Evolutionary conservation across 2,329 filamentous ascomycete genomes (phyloP).

Genomic region (Diaporthe sp.): DNA sequence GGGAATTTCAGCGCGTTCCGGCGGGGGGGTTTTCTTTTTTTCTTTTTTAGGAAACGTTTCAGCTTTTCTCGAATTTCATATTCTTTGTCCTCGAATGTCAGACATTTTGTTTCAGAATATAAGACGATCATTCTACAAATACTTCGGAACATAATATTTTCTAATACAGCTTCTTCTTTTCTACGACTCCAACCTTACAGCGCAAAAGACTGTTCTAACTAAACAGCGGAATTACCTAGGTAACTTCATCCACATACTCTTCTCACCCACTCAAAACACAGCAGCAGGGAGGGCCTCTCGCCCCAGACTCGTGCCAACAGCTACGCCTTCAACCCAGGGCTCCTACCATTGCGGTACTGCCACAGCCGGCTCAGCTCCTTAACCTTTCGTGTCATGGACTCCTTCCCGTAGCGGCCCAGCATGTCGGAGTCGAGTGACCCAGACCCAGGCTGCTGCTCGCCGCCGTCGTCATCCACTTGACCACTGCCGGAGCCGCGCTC

Average conservation of each 20-base stretch:
- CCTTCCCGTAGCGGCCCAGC: slow-evolving; percentile 46
- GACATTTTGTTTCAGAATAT: background rate
- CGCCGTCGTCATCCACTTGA: background rate
- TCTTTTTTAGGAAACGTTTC: no score
- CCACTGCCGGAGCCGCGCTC: slow-evolving; percentile 41
- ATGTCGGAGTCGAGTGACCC: slow-evolving; percentile 39
- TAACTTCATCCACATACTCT: background rate
- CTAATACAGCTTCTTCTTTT: no score
- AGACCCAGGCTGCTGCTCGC: slow-evolving; percentile 30
- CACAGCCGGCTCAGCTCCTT: slow-evolving; percentile 71
- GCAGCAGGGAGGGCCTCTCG: background rate
- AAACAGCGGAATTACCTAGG: background rate
- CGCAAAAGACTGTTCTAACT: no score
- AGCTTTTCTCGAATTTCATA: no score
- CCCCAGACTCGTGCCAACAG: slow-evolving; percentile 38
- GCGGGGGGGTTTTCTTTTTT: no score
- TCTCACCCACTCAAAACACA: background rate
- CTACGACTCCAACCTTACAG: no score
- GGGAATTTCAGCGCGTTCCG: no score
- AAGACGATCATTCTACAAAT: no score
- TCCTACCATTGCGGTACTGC: slow-evolving; percentile 70
- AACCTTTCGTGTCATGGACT: slow-evolving; percentile 48
- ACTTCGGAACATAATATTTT: background rate
- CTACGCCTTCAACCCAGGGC: slow-evolving; percentile 56
- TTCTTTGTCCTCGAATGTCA: no score